Evolutionary conservation across 2,329 filamentous ascomycete species (phyloP).

Genomic region (Fusarium subglutinans): DNA sequence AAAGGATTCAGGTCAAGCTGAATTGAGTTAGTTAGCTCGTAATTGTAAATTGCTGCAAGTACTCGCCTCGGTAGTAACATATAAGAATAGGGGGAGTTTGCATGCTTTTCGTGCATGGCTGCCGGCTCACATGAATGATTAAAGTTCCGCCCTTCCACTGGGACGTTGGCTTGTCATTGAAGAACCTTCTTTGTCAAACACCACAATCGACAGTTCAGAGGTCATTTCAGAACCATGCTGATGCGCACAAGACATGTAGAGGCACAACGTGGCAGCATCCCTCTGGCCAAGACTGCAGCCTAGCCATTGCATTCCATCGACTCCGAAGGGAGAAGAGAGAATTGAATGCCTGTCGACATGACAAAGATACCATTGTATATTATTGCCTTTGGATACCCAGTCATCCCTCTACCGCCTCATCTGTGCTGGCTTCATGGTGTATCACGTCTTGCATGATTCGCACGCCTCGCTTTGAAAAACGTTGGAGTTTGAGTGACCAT

Average conservation of each 20-base stretch:
- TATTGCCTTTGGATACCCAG: constrained; percentile 27
- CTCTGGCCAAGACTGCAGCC: constrained; percentile 21
- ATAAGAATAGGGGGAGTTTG: constrained; percentile 38
- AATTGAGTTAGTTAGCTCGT: constrained; percentile 15
- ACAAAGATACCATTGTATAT: constrained; percentile 17
- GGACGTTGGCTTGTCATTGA: constrained; percentile 5
- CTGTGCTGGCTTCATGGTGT: constrained; percentile 4
- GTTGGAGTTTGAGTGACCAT: constrained; percentile 21
- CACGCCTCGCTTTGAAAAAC: constrained; percentile 12
- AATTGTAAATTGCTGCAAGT: constrained; percentile 24
- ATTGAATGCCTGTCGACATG: constrained; percentile 6
- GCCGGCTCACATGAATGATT: constrained; percentile 48
- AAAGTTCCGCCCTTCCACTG: constrained; percentile 21
- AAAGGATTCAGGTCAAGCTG: constrained; percentile 11
- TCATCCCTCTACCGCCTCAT: constrained; percentile 33
- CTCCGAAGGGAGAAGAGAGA: constrained; percentile 21
- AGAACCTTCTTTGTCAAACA: constrained; percentile 18
- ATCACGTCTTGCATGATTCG: constrained; percentile 8
- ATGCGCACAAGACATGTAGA: constrained; percentile 29
- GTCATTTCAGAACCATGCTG: constrained; percentile 23
- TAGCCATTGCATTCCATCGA: constrained; percentile 26
- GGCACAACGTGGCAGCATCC: constrained; percentile 43
- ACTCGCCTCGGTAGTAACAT: constrained; percentile 23
- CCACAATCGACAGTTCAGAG: constrained; percentile 27
- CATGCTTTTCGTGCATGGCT: constrained; percentile 46